Evolutionary conservation across 2,329 filamentous ascomycete genomes (phyloP), one percentile per base, ranked within the genome.

Genomic region (Ophioceras dolichostomum): DNA sequence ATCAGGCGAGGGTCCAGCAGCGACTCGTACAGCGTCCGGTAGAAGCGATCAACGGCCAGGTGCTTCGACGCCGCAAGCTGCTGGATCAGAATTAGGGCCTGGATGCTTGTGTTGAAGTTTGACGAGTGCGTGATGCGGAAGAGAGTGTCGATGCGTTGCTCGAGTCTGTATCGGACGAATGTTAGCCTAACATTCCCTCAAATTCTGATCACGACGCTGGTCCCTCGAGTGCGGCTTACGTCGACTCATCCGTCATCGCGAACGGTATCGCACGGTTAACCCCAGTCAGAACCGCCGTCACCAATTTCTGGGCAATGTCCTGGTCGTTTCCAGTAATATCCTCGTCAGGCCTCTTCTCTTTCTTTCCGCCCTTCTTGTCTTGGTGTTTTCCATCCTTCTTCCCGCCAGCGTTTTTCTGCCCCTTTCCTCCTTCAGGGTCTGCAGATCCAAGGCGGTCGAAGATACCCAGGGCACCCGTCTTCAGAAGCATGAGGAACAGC

Each of bases 31-130:
- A 98, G 66, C 9, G 88, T 94, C 36, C 87, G 75, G 63, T 96
- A 98, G 64, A 94, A 98, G 42, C 91, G 76, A 51, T 98, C 91
- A 10, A 81, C 79, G 4, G 82, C 80, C 38, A 89, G 68, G 49
- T 88, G 81, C 54, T 91, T 86, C 3, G 79, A 75, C 2, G 78
- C 68, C 1, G 87, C 84, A 20, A 98, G 73, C 56, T 96, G 91
- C 55, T 96, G 91, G 46, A 98, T 93, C 34, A 98, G 67, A 62
- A 94, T 82, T 45, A 98, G 72, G 24, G 91, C 89, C 59, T 98
- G 91, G 27, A 98, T 85, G 54, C 87, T 91, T 1, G 91, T 98
- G 62, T 96, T 98, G 71, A 98, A 96, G 59, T 98, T 98, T 39
- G 89, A 86, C 1, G 89, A 96, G 60, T 98, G 91, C 0, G 91